Conservation (phyloP, 2,329 filamentous ascomycete species). For the Raffaelea ambrosiae region DNA sequence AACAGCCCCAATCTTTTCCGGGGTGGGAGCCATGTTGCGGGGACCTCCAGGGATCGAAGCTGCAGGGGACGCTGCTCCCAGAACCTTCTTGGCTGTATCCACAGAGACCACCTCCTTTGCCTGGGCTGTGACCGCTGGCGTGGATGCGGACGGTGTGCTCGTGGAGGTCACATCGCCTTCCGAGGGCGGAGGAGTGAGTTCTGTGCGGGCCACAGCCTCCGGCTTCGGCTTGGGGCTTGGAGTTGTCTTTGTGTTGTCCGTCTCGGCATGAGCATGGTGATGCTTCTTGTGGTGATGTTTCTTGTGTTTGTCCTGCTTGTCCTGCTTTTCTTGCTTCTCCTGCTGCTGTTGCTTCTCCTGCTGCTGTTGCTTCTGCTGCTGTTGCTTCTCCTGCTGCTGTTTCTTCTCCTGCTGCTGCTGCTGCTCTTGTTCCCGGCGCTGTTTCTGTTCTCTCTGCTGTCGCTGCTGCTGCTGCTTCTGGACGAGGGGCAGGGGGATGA, state of each 20-base stretch:
- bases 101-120: too few species aligned
- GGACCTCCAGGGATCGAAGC: too few species aligned
- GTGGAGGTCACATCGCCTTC: too few species aligned
- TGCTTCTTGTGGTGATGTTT: neutral
- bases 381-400: neutral
- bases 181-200: too few species aligned
- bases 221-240: neutral
- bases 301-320: neutral
- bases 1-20: too few species aligned
- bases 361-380: neutral
- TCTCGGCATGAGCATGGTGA: neutral
- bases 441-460: conserved; percentile 6
- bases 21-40: too few species aligned
- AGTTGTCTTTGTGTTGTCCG: neutral
- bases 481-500: conserved; percentile 12
- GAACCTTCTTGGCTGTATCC: too few species aligned
- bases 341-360: conserved; percentile 1
- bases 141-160: too few species aligned
- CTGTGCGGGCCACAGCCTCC: too few species aligned
- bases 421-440: neutral
- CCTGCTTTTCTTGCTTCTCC: neutral
- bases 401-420: conserved; percentile 2
- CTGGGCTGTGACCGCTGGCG: too few species aligned
- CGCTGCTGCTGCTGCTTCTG: conserved; percentile 11
- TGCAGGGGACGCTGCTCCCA: too few species aligned